A percentile compares a stretch with the other conserved stretches of the same genome.
These are phyloP conservation scores for Aphanomyces stellatus DNA, from an alignment of 352 stramenopile genomes.

Conservation along the genomic window DNA sequence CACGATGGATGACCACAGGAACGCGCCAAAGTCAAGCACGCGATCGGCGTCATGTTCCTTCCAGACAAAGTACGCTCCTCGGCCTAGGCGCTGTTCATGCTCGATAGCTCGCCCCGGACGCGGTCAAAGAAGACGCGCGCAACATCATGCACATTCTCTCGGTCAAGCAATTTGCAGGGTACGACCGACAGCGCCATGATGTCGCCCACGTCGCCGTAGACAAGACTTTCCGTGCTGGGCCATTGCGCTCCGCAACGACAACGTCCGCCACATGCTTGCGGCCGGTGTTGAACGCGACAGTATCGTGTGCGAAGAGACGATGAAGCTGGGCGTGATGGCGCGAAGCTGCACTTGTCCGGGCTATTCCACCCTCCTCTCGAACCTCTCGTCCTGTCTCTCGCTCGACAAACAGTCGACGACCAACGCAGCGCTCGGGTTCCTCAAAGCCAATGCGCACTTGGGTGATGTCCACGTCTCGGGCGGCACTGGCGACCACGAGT, in stretches of 20 bases:
- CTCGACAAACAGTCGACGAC: constrained; percentile 25
- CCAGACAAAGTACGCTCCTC: constrained; percentile 42
- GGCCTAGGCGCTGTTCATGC: neutral
- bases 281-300: constrained; percentile 66
- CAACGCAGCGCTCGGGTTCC: neutral
- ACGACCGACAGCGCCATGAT: constrained; percentile 2
- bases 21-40: constrained; percentile 40
- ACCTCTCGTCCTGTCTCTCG: constrained; percentile 70
- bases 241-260: constrained; percentile 70
- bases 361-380: constrained; percentile 77
- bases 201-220: neutral
- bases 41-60: constrained; percentile 73
- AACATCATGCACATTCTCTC: constrained; percentile 81
- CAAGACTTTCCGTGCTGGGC: constrained; percentile 46
- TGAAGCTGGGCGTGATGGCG: constrained; percentile 82
- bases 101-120: constrained; percentile 41
- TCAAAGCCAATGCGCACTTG: neutral
- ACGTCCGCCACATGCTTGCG: constrained; percentile 65
- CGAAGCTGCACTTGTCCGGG: constrained; percentile 66
- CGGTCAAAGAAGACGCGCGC: constrained; percentile 61
- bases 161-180: constrained; percentile 65
- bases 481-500: neutral
- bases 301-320: constrained; percentile 81
- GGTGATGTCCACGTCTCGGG: neutral
- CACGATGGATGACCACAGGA: constrained; percentile 21